Evolutionary conservation across 2,329 filamentous ascomycete genomes (phyloP), one percentile per base, ranked within the genome.

Genomic region (Neofusicoccum parvum): DNA sequence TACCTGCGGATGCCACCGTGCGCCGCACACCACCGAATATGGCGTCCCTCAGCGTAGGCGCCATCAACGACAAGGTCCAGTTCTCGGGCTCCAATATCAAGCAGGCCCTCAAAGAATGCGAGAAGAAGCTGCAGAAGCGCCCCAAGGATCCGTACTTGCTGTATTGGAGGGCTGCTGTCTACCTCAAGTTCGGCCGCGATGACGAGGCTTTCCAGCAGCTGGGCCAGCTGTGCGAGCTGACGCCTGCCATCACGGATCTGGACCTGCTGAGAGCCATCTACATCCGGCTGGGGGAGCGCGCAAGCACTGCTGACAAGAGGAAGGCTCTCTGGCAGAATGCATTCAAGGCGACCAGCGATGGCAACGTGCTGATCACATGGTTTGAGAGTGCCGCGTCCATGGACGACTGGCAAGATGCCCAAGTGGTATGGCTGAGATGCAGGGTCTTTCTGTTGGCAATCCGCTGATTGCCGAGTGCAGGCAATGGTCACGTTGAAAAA

Each of bases 121-220:
- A 68, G 43, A 77, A 74, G 65, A 69, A 72, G 43, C 70, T 78
- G 32, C 77, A 78, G 67, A 78, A 77, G 65, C 70, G 69, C 9
- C 72, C 75, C 17, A 69, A 71, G 27, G 76, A 79, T 58, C 73
- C 76, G n/a, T 78, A 75, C 68, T 68, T 78, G 34, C 58, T 66
- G 14, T 63, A 48, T 32, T 62, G 65, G 58, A 63, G 45, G 58
- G 65, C 65, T n/a, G 58, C 56, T 20, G 50, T 66, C 45, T 43
- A 66, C 37, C 51, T 66, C 48, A 65, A 65, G 43, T 66, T 66
- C 50, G 65, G 41, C 39, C 48, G 51, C n/a, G 58, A 56, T 49
- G 65, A 66, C 36, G 65, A 63, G 34, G 65, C 64, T n/a, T 60
- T 65, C 37, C 12, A 56, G 9, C 65, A 62, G 41, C 43, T 66